phyloP scores from a whole-genome alignment of 2,329 filamentous ascomycete species.

The Plectosphaerella plurivora region DNA sequence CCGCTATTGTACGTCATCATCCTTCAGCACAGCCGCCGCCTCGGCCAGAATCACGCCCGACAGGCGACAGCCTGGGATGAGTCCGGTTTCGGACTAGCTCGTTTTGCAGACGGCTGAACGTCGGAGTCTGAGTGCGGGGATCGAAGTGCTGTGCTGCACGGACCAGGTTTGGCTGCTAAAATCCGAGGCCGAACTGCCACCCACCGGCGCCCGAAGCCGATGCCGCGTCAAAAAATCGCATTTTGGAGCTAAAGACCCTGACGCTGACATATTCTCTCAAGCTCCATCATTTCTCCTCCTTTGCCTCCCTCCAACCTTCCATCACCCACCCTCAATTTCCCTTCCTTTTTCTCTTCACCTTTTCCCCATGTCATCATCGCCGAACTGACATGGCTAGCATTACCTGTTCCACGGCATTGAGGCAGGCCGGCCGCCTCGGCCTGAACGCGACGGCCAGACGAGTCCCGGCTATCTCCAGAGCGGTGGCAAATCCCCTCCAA shows the following conservation, averaged over 20 bases:
- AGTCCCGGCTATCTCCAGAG: slow-evolving; percentile 25
- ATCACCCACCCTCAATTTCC: slow-evolving; percentile 15
- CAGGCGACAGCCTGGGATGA: not conserved
- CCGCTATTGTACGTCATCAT: not conserved
- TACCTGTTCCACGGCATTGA: slow-evolving; percentile 60
- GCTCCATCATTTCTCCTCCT: slow-evolving; percentile 6
- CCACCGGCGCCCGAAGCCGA: not conserved
- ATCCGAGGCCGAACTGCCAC: not conserved
- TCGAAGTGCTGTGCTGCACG: not conserved
- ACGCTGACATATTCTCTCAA: slow-evolving; percentile 28
- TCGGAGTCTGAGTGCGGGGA: not conserved
- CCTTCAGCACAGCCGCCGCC: not conserved
- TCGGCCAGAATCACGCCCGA: not conserved
- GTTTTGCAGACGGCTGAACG: not conserved
- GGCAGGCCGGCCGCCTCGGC: slow-evolving; percentile 66
- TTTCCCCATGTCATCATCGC: slow-evolving; percentile 12
- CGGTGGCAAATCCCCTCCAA: slow-evolving; percentile 20
- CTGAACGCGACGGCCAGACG: slow-evolving; percentile 32
- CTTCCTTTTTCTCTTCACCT: slow-evolving; percentile 11
- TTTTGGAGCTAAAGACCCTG: not conserved
- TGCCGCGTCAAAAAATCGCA: not conserved
- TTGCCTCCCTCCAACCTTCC: slow-evolving; percentile 2
- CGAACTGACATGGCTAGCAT: slow-evolving; percentile 53
- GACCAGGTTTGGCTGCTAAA: not conserved
- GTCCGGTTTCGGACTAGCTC: not conserved